Conservation (phyloP, 2,329 filamentous ascomycete genomes). For the Xylariaceae sp. region DNA sequence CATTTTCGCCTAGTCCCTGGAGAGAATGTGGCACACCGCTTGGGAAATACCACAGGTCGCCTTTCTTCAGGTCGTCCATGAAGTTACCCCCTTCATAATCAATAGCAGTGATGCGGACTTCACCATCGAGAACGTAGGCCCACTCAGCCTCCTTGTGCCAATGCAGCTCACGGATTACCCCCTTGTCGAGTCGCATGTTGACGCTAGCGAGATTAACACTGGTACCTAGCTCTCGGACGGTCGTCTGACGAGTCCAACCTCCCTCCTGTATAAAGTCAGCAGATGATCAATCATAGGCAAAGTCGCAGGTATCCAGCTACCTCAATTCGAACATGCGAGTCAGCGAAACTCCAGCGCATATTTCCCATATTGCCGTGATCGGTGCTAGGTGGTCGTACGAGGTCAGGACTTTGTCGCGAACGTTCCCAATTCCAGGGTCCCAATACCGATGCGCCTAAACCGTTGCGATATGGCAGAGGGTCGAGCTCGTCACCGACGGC, state of each 20-base stretch:
- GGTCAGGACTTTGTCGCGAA: slow-evolving; percentile 66
- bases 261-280: slow-evolving; percentile 50
- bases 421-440: slow-evolving; percentile 67
- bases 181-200: slow-evolving; percentile 71
- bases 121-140: slow-evolving; percentile 69
- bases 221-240: slow-evolving; percentile 58
- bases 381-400: slow-evolving; percentile 68
- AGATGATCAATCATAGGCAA: not conserved
- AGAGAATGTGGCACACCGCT: slow-evolving; percentile 73
- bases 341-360: slow-evolving; percentile 68
- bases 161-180: slow-evolving; percentile 72
- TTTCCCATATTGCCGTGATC: slow-evolving; percentile 68
- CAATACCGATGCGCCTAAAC: slow-evolving; percentile 60
- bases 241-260: slow-evolving; percentile 74
- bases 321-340: slow-evolving; percentile 61
- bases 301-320: slow-evolving; percentile 32
- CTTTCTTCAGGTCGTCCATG: slow-evolving; percentile 70
- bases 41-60: slow-evolving; percentile 80
- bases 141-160: slow-evolving; percentile 81
- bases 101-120: slow-evolving; percentile 67
- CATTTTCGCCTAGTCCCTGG: slow-evolving; percentile 65
- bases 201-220: slow-evolving; percentile 71
- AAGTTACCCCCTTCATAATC: slow-evolving; percentile 74
- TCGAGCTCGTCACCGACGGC: slow-evolving; percentile 56
- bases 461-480: slow-evolving; percentile 62